phyloP scores from a whole-genome alignment of 805 yeast species.

The Ogataea pini region DNA sequence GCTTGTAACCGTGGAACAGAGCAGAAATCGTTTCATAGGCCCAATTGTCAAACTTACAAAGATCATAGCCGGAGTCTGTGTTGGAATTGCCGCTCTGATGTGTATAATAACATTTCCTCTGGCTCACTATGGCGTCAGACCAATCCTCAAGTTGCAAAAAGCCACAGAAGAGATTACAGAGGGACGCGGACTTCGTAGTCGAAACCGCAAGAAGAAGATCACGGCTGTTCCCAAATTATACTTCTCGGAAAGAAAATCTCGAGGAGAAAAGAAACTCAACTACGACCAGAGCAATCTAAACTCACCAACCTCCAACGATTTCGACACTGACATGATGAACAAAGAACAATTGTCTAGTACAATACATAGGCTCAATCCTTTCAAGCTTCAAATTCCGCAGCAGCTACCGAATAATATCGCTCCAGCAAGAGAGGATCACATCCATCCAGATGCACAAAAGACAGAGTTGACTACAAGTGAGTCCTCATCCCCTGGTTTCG shows the following conservation, averaged over 20 bases:
- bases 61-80: slow-evolving; percentile 74
- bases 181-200: slow-evolving; percentile 35
- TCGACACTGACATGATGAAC: background rate
- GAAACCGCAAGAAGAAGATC: slow-evolving; percentile 14
- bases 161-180: slow-evolving; percentile 75
- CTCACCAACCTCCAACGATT: background rate
- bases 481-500: background rate
- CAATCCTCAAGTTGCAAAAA: slow-evolving; percentile 73
- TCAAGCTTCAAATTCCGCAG: background rate
- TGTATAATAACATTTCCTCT: slow-evolving; percentile 77
- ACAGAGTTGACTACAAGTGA: background rate
- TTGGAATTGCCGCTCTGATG: slow-evolving; percentile 76
- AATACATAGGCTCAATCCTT: background rate
- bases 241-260: background rate
- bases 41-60: slow-evolving; percentile 63
- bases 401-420: background rate
- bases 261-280: background rate
- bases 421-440: background rate
- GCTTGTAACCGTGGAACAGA: slow-evolving; percentile 76
- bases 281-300: background rate
- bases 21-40: slow-evolving; percentile 53
- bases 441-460: background rate
- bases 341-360: background rate
- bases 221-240: background rate
- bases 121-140: slow-evolving; percentile 82